Conservation (phyloP, 495 filamentous ascomycete species). For the Cladorrhinum samala region DNA sequence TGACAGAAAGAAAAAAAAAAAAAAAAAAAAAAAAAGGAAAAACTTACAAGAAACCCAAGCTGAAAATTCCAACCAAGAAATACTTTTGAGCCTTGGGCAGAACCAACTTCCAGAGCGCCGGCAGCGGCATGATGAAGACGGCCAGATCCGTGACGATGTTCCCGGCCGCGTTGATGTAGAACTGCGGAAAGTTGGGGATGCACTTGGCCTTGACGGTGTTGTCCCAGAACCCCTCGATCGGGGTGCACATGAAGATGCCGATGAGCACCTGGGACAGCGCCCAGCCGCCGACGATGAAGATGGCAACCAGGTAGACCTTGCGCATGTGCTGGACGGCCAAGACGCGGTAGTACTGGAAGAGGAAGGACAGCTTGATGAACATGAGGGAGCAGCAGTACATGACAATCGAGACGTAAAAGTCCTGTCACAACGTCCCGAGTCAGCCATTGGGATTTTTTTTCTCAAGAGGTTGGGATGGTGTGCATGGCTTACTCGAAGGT, state of each 20-base stretch:
- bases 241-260: constrained; percentile 26
- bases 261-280: constrained; percentile 21
- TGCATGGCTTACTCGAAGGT: constrained; percentile 21
- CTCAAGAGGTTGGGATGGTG: too few relatives aligned
- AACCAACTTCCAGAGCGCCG: constrained; percentile 32
- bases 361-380: constrained; percentile 28
- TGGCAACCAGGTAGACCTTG: constrained; percentile 18
- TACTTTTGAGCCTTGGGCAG: constrained; percentile 30
- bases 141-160: constrained; percentile 36
- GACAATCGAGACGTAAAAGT: constrained; percentile 31
- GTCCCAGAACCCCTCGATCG: constrained; percentile 28
- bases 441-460: too few relatives aligned
- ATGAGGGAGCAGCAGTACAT: constrained; percentile 25
- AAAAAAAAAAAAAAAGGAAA: constrained; percentile 1
- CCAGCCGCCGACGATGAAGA: constrained; percentile 28
- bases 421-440: constrained; percentile 10
- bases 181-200: constrained; percentile 24
- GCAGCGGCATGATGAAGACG: constrained; percentile 30
- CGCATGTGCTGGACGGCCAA: constrained; percentile 25
- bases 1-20: background rate
- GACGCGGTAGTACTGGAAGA: constrained; percentile 33
- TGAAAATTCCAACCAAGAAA: constrained; percentile 31
- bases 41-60: constrained; percentile 34
- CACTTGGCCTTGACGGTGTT: constrained; percentile 13
- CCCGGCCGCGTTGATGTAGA: constrained; percentile 32